These are phyloP conservation scores for Candida nonsorbophila DNA, from an alignment of 805 yeast genomes.

Conservation along the genomic window DNA sequence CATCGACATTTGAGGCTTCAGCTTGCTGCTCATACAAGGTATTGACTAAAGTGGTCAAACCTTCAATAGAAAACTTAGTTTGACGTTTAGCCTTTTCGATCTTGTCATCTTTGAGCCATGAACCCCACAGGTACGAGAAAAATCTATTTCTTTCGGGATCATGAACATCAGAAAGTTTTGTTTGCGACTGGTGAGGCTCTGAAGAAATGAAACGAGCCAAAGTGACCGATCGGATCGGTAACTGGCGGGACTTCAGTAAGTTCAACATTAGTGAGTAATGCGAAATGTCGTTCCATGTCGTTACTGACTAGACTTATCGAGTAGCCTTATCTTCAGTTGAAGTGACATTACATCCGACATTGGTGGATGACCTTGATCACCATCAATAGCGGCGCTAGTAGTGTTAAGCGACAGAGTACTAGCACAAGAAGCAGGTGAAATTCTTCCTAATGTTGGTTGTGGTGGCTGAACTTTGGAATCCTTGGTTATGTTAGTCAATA, in stretches of 20 bases:
- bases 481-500: conserved; percentile 17
- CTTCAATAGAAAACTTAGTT: conserved; percentile 79
- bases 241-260: too few relatives aligned
- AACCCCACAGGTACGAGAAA: conserved; percentile 90
- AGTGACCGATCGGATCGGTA: too few relatives aligned
- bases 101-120: conserved; percentile 82
- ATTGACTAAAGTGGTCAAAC: conserved; percentile 52
- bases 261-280: too few relatives aligned
- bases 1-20: conserved; percentile 17
- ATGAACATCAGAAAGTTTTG: conserved; percentile 52
- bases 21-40: conserved; percentile 36
- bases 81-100: conserved; percentile 69
- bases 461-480: too few relatives aligned
- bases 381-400: background rate
- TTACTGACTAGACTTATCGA: too few relatives aligned
- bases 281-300: too few relatives aligned
- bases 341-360: too few relatives aligned
- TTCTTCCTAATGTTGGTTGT: too few relatives aligned
- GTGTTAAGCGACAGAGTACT: background rate
- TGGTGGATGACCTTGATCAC: too few relatives aligned
- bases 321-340: too few relatives aligned
- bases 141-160: conserved; percentile 69
- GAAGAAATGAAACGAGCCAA: too few relatives aligned
- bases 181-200: conserved; percentile 38
- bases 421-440: too few relatives aligned